Evolutionary conservation across 2,329 filamentous ascomycete genomes (phyloP), one percentile per base, ranked within the genome.

Genomic region (Alternaria ethzedia): DNA sequence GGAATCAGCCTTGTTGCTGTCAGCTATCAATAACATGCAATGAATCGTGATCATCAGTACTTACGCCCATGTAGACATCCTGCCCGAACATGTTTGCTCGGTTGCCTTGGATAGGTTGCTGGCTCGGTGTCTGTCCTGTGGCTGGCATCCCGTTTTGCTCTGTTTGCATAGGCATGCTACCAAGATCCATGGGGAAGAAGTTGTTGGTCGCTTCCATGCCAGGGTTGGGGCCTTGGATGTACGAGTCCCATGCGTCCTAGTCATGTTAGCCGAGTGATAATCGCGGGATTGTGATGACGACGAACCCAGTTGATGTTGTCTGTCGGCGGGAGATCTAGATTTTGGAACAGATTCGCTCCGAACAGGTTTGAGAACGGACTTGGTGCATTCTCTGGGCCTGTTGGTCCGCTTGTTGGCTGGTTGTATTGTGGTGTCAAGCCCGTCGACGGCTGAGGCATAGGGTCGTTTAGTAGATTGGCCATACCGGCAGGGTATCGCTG

Each of bases 161-260:
- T 0, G 72, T 73, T 63, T 78, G 78, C 72, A 75, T 74, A 13
- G 66, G 77, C 67, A 76, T 79, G 45, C 66, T 69, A 43, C 71
- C 69, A 20, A 78, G 21, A 68, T 82, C 82, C 80, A 82, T 82
- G 0, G 82, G 81, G 71, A 83, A 84, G 73, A 83, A 82, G 20
- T 77, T 77, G 60, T 77, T 78, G 11, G 72, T 73, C 3, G 79
- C 70, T 52, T 84, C 82, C 61, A 82, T 75, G 41, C 70, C 83
- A 6, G 86, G 83, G 55, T 86, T 88, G 5, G 86, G 83, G 56
- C 86, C 88, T 75, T 91, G 89, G 51, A 91, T 87, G 70, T 90
- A 91, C 7, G 85, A 87, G 73, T 91, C 89, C 89, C 89, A 91
- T 26, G 88, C 88, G 65, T 90, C 87, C 75, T 77, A 28, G 5